Evolutionary conservation across 495 filamentous ascomycete genomes (phyloP).

Genomic region (Melanomma pulvis-pyrius): DNA sequence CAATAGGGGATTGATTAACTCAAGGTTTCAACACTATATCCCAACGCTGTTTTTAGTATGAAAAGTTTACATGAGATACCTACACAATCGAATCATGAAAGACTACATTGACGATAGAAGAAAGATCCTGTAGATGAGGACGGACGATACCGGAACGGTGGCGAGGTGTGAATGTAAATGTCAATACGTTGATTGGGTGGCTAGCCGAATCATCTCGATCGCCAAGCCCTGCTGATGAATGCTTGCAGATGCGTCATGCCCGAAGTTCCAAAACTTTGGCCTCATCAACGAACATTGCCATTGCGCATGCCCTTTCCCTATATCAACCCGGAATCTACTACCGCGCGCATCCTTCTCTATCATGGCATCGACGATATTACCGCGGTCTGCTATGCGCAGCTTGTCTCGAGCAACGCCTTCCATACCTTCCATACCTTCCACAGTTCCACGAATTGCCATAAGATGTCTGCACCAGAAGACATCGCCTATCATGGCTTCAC

Average conservation of each 20-base stretch:
- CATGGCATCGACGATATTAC: constrained; percentile 13
- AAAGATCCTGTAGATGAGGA: neutral
- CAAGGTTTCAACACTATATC: too few relatives aligned
- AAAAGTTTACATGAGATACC: too few relatives aligned
- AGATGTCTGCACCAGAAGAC: constrained; percentile 33
- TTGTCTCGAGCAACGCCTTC: constrained; percentile 14
- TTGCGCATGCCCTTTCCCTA: neutral
- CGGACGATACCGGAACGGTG: neutral
- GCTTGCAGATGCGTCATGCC: constrained; percentile 1
- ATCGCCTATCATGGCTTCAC: constrained; percentile 25
- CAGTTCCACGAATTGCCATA: constrained; percentile 20
- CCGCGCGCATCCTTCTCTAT: neutral
- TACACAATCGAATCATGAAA: too few relatives aligned
- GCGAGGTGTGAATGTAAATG: neutral
- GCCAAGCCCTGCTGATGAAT: constrained; percentile 1
- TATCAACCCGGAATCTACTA: neutral
- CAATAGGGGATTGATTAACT: too few relatives aligned
- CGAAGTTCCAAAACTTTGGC: neutral
- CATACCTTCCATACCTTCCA: constrained; percentile 4
- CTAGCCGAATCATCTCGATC: neutral
- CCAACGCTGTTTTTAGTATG: too few relatives aligned
- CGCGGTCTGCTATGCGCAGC: constrained; percentile 20
- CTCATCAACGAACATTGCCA: neutral
- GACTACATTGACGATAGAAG: too few relatives aligned
- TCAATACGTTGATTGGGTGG: neutral